These are phyloP conservation scores for Sclerotinia nivalis DNA, from an alignment of 2,329 filamentous ascomycete species.

Conservation along the genomic window DNA sequence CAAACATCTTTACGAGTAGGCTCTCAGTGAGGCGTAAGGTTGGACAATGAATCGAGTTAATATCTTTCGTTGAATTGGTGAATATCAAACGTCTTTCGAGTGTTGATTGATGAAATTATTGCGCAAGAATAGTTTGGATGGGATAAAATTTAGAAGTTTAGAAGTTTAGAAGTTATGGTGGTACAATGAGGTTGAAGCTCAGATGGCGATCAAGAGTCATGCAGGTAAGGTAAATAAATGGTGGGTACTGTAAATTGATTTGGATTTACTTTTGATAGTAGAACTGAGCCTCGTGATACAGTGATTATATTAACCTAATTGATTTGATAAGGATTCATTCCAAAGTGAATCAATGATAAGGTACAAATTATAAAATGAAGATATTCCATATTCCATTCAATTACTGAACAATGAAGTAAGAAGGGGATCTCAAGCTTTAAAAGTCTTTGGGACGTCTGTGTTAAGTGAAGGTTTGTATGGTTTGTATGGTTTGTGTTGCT, in stretches of 20 bases:
- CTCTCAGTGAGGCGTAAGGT: neutral
- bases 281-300: slow-evolving; percentile 11
- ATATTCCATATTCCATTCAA: neutral
- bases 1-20: slow-evolving; percentile 17
- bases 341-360: neutral
- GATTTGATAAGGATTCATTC: neutral
- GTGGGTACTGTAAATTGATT: neutral
- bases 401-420: neutral
- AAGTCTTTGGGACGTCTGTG: neutral
- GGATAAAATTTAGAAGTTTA: neutral
- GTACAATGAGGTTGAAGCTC: slow-evolving; percentile 20
- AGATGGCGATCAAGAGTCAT: slow-evolving; percentile 14
- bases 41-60: neutral
- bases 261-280: neutral
- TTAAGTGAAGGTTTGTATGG: neutral
- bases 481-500: neutral
- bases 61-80: too few species aligned
- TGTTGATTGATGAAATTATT: neutral
- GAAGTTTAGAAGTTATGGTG: neutral
- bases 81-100: neutral
- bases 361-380: neutral
- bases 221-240: neutral
- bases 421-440: neutral
- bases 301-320: neutral
- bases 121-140: neutral